phyloP scores from a whole-genome alignment of 495 filamentous ascomycete genomes.

The Neurospora sp. region DNA sequence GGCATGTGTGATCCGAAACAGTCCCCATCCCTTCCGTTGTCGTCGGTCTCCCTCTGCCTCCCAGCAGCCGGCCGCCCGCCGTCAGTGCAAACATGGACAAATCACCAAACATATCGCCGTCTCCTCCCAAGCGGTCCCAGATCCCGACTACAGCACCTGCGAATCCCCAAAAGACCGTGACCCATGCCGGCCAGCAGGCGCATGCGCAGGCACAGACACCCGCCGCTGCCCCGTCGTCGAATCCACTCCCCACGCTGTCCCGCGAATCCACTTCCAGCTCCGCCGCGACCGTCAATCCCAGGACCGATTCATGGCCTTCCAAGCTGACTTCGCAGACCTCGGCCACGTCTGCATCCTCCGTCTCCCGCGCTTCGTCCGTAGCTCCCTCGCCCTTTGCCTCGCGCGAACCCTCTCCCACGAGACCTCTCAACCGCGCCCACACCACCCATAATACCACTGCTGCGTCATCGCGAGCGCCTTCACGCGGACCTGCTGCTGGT shows the following conservation, averaged over 20 bases:
- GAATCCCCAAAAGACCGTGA: background rate
- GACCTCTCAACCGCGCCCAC: constrained; percentile 14
- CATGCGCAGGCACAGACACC: background rate
- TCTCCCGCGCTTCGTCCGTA: constrained; percentile 25
- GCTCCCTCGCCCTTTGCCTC: constrained; percentile 39
- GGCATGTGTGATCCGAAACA: constrained; percentile 20
- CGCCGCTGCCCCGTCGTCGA: background rate
- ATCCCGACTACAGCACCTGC: background rate
- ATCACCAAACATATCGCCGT: constrained; percentile 14
- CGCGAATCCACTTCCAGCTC: constrained; percentile 27
- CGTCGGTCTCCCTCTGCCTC: constrained; percentile 2
- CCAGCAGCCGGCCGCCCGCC: constrained; percentile 2
- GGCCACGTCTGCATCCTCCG: constrained; percentile 30
- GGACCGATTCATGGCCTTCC: constrained; percentile 23
- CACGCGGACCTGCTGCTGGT: background rate
- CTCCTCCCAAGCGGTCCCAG: constrained; percentile 7
- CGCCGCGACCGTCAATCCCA: constrained; percentile 35
- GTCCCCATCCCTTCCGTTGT: constrained; percentile 7
- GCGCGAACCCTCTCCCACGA: constrained; percentile 41
- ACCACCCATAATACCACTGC: background rate
- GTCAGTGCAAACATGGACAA: constrained; percentile 27
- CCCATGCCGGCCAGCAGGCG: background rate
- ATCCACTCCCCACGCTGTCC: constrained; percentile 15
- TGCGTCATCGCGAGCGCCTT: background rate
- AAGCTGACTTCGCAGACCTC: constrained; percentile 19